Evolutionary conservation across 164 flowering plant genomes (phyloP).

Genomic region (Kalanchoe fedtschenkoi): DNA sequence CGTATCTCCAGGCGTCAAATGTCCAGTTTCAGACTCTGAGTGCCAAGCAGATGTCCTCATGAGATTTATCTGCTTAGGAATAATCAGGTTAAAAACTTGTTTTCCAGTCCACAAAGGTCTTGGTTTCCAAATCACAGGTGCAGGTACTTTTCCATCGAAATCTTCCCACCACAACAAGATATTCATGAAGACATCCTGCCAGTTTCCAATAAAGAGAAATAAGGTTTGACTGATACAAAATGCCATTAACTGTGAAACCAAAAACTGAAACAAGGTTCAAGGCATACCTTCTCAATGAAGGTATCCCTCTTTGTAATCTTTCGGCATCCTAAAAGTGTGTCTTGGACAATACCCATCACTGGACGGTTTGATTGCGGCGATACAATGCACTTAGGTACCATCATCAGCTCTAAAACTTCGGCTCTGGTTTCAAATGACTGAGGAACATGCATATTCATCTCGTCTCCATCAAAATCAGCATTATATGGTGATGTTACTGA

Average conservation of each 20-base stretch:
- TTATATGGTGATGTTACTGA: constrained; percentile 98
- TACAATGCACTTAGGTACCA: constrained; percentile 99
- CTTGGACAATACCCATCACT: constrained; percentile 99
- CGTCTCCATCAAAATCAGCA: constrained; percentile 99
- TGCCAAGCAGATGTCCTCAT: constrained; percentile 86
- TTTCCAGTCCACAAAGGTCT: constrained; percentile 98
- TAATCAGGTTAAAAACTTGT: constrained; percentile 93
- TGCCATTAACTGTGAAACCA: not conserved
- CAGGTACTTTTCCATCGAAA: constrained; percentile 96
- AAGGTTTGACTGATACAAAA: not conserved
- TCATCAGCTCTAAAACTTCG: constrained; percentile 94
- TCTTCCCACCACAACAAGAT: constrained; percentile 99
- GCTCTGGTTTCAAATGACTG: constrained; percentile 99
- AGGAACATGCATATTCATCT: constrained; percentile 99
- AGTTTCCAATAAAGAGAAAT: not conserved
- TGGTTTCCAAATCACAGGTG: constrained; percentile 90
- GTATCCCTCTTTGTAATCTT: constrained; percentile 95
- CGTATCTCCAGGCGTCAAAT: constrained; percentile 90
- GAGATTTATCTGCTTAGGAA: constrained; percentile 96
- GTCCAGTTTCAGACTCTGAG: constrained; percentile 62
- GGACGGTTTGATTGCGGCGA: constrained; percentile 96
- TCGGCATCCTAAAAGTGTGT: constrained; percentile 92
- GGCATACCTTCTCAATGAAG: constrained; percentile 82
- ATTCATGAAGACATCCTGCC: constrained; percentile 97
- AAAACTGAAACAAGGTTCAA: not conserved